Conservation (phyloP, 2,329 filamentous ascomycete genomes). For the Aspergillus sergii region DNA sequence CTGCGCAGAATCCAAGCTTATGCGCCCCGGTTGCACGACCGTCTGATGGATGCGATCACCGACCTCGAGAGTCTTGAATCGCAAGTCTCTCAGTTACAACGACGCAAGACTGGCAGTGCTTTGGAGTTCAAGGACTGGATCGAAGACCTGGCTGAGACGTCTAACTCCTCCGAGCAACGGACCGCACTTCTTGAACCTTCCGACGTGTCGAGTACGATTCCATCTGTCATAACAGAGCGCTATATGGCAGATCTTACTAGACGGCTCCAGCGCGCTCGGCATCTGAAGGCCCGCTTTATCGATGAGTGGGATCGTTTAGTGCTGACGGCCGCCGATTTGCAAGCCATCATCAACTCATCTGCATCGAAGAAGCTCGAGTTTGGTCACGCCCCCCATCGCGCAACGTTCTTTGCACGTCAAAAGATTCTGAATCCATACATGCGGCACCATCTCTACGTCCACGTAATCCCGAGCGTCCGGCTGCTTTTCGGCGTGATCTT, state of each 20-base stretch:
- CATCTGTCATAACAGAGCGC: constrained; percentile 85
- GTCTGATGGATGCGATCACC: constrained; percentile 79
- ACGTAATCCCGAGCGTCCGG: constrained; percentile 70
- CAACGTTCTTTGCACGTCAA: constrained; percentile 57
- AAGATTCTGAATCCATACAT: constrained; percentile 76
- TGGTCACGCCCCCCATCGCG: constrained; percentile 59
- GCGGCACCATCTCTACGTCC: constrained; percentile 75
- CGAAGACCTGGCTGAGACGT: constrained; percentile 83
- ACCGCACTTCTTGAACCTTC: constrained; percentile 40
- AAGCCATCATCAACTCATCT: constrained; percentile 81
- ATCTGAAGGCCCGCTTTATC: constrained; percentile 79
- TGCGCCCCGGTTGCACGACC: constrained; percentile 82
- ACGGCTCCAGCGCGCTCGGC: constrained; percentile 76
- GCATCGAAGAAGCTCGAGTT: constrained; percentile 81
- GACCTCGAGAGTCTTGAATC: constrained; percentile 79
- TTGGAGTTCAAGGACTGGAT: constrained; percentile 88
- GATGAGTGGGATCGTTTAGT: constrained; percentile 85
- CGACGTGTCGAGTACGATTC: constrained; percentile 51
- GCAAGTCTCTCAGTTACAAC: constrained; percentile 76
- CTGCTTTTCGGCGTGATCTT: constrained; percentile 69
- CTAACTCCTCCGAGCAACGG: constrained; percentile 66
- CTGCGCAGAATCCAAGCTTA: constrained; percentile 74
- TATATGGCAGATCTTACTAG: constrained; percentile 90
- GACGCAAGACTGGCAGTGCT: constrained; percentile 77
- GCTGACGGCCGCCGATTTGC: constrained; percentile 71